Conservation (phyloP, 2,329 filamentous ascomycete genomes). For the Plectosphaerella cucumerina region DNA sequence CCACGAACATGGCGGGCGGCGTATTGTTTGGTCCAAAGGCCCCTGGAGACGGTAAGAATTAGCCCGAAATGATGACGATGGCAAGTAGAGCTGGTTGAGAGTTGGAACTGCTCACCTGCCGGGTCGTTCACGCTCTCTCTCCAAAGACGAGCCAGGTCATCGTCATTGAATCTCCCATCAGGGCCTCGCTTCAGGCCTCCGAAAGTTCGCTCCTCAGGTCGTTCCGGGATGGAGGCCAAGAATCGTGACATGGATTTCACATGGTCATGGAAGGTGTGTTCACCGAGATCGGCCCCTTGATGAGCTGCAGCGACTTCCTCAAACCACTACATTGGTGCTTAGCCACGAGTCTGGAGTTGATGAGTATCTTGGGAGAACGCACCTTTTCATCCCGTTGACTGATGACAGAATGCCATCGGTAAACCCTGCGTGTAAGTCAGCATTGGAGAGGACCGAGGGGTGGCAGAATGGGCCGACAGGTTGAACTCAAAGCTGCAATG, state of each 20-base stretch:
- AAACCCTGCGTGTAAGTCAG: slow-evolving; percentile 13
- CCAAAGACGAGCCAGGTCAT: slow-evolving; percentile 52
- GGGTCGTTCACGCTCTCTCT: slow-evolving; percentile 47
- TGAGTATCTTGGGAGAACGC: too few species aligned
- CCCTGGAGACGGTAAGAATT: slow-evolving; percentile 18
- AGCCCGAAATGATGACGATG: too few species aligned
- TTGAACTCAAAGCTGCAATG: slow-evolving; percentile 24
- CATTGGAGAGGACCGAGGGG: too few species aligned
- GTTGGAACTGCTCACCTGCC: not conserved
- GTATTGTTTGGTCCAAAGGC: slow-evolving; percentile 50
- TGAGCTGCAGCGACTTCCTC: slow-evolving; percentile 18
- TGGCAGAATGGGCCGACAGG: slow-evolving; percentile 7
- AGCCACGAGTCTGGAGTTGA: not conserved
- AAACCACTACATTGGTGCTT: slow-evolving; percentile 14
- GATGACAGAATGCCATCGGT: slow-evolving; percentile 27
- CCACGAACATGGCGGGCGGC: slow-evolving; percentile 49
- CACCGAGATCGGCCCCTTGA: slow-evolving; percentile 4
- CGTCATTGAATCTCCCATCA: slow-evolving; percentile 47
- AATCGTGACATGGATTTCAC: slow-evolving; percentile 13
- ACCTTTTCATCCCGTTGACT: slow-evolving; percentile 21
- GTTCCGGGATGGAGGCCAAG: slow-evolving; percentile 37
- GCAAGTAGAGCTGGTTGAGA: too few species aligned
- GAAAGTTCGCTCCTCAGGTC: slow-evolving; percentile 50
- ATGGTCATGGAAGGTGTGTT: slow-evolving; percentile 2
- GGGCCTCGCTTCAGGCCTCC: slow-evolving; percentile 41